Evolutionary conservation across 768 basidiomycete species (phyloP), one percentile per base, ranked within the genome.

Genomic region (Lactarius evosmus): DNA sequence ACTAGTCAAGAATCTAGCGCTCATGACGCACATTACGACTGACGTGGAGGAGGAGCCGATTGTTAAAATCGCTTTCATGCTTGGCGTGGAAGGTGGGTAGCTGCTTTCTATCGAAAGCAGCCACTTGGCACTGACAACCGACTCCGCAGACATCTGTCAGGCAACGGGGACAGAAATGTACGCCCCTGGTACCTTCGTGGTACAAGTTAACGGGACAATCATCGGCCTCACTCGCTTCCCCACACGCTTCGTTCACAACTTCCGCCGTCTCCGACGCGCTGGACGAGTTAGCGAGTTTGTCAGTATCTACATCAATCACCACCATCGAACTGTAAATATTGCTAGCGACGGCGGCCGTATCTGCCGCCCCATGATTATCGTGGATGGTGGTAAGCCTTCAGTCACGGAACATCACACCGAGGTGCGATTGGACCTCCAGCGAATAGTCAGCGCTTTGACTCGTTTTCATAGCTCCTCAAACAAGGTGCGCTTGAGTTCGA

Each of bases 21-120:
- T 99, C 17, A 99, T 99, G 97, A 98, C 97, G 3, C 96, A 99
- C 75, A 98, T 99, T 74, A 99, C 97, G 9, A 98, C 97, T 46
- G 97, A 98, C 74, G 96, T 95, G 33, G 95, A 96, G 65, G 97
- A 99, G 74, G 92, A 88, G 64, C 95, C 96, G 1, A 91, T 99
- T 60, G 85, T 93, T 67, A 84, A 88, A 63, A 78, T 98, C 36
- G 87, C 92, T 5, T 95, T 89, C 75, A 88, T 97, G 86, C 84
- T 98, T n/a, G 97, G 97, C 32, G 91, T 98, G 19, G 95, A 99
- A 85, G 95, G 94, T 90, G 62, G 58, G 81, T 71, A 30, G 64
- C 34, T 41, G n/a, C 34, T 52, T 62, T 32, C 32, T 17, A 32
- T 55, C 51, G 44, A 57, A 19, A 4, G 2, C 22, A 12, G 40